phyloP scores from a whole-genome alignment of 495 filamentous ascomycete species.

The Aspergillus diversus region DNA sequence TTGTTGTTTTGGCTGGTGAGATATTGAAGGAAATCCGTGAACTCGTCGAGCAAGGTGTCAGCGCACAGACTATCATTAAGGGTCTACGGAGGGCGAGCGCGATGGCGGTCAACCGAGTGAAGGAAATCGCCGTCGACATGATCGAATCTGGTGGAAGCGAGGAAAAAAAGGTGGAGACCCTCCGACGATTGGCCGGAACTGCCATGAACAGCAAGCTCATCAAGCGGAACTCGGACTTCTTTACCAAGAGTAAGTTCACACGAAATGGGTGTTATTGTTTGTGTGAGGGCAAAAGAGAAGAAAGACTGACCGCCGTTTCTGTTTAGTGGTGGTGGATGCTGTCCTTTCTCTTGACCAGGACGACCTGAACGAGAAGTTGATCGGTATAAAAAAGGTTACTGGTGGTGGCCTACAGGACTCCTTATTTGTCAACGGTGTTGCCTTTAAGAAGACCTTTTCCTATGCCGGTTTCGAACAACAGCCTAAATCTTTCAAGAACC shows the following conservation, averaged over 20 bases:
- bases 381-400: slow-evolving; percentile 96
- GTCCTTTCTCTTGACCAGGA: slow-evolving; percentile 97
- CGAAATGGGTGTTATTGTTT: background rate
- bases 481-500: slow-evolving; percentile 91
- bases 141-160: slow-evolving; percentile 56
- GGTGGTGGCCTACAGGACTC: slow-evolving; percentile 97
- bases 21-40: slow-evolving; percentile 95
- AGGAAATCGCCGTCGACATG: slow-evolving; percentile 92
- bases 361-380: slow-evolving; percentile 96
- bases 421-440: slow-evolving; percentile 95
- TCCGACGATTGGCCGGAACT: slow-evolving; percentile 88
- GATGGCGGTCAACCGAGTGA: slow-evolving; percentile 98
- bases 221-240: slow-evolving; percentile 94
- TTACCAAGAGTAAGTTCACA: slow-evolving; percentile 86
- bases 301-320: slow-evolving; percentile 21
- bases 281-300: slow-evolving; percentile 3
- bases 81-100: slow-evolving; percentile 83
- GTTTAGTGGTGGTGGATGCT: slow-evolving; percentile 92
- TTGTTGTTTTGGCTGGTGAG: slow-evolving; percentile 94
- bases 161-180: slow-evolving; percentile 84
- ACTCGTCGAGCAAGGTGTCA: slow-evolving; percentile 94
- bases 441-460: slow-evolving; percentile 99
- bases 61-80: slow-evolving; percentile 97
- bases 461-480: slow-evolving; percentile 99
- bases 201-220: slow-evolving; percentile 99